Percentiles rank a stretch among this genome's conserved stretches.
Evolutionary conservation across 805 yeast genomes (phyloP).

Genomic region (Saturnispora hagleri): DNA sequence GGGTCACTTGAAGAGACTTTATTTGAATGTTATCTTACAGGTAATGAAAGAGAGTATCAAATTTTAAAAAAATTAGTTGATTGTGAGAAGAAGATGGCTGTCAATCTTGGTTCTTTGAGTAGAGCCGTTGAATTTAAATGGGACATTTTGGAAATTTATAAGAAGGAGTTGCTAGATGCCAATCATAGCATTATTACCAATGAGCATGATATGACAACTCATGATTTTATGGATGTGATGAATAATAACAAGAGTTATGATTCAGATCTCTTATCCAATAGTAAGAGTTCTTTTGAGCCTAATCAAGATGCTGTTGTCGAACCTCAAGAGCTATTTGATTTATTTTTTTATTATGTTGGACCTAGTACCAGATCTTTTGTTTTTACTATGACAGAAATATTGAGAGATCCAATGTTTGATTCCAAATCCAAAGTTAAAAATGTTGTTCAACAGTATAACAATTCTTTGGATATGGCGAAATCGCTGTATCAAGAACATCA

Average conservation of each 20-base stretch:
- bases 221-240: slow-evolving; percentile 55
- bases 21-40: slow-evolving; percentile 47
- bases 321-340: slow-evolving; percentile 44
- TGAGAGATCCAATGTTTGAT: slow-evolving; percentile 52
- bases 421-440: slow-evolving; percentile 29
- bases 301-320: slow-evolving; percentile 21
- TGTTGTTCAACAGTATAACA: slow-evolving; percentile 34
- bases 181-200: slow-evolving; percentile 24
- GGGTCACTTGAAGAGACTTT: slow-evolving; percentile 46
- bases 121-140: slow-evolving; percentile 63
- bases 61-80: slow-evolving; percentile 38
- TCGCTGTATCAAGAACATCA: slow-evolving; percentile 51
- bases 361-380: slow-evolving; percentile 65
- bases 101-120: slow-evolving; percentile 57
- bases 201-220: slow-evolving; percentile 21
- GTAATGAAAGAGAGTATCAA: slow-evolving; percentile 46
- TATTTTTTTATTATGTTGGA: slow-evolving; percentile 59
- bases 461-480: slow-evolving; percentile 42
- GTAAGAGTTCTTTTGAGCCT: slow-evolving; percentile 40
- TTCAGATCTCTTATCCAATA: slow-evolving; percentile 48
- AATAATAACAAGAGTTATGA: slow-evolving; percentile 65
- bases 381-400: slow-evolving; percentile 51
- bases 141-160: slow-evolving; percentile 31
- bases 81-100: slow-evolving; percentile 41
- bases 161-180: neutral